phyloP scores from a whole-genome alignment of 495 filamentous ascomycete genomes.

The Xylaria palmicola region DNA sequence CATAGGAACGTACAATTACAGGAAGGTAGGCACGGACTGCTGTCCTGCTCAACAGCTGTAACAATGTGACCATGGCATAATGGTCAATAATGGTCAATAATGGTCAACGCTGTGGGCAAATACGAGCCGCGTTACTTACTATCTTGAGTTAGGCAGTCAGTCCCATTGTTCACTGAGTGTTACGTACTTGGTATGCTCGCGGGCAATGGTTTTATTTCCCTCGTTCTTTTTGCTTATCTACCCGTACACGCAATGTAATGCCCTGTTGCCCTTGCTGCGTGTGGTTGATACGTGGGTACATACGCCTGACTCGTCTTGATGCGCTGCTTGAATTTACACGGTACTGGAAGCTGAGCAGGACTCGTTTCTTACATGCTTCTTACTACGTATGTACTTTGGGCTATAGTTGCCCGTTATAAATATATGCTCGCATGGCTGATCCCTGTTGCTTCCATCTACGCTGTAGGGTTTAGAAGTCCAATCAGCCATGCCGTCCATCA shows the following conservation, averaged over 20 bases:
- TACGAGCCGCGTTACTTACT: no score
- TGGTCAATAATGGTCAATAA: no score
- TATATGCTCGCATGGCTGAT: constrained; percentile 2
- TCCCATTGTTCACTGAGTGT: no score
- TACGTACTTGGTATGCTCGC: no score
- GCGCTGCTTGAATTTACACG: not conserved
- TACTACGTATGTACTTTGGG: no score
- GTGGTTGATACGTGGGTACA: not conserved
- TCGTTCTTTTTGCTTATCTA: not conserved
- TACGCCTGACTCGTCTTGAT: not conserved
- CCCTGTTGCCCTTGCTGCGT: not conserved
- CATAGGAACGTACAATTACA: no score
- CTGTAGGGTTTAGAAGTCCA: not conserved
- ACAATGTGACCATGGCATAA: no score
- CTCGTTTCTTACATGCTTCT: not conserved
- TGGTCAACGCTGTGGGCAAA: no score
- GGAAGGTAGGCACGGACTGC: no score
- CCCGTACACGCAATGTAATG: not conserved
- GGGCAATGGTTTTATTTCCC: not conserved
- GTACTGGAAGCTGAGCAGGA: not conserved
- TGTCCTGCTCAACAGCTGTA: no score
- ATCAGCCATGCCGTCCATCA: not conserved
- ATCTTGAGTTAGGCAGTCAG: no score
- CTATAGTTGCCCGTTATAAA: not conserved
- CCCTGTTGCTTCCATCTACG: not conserved